Evolutionary conservation across 2,329 filamentous ascomycete genomes (phyloP).

Genomic region (Paracoccidioides brasiliensis): DNA sequence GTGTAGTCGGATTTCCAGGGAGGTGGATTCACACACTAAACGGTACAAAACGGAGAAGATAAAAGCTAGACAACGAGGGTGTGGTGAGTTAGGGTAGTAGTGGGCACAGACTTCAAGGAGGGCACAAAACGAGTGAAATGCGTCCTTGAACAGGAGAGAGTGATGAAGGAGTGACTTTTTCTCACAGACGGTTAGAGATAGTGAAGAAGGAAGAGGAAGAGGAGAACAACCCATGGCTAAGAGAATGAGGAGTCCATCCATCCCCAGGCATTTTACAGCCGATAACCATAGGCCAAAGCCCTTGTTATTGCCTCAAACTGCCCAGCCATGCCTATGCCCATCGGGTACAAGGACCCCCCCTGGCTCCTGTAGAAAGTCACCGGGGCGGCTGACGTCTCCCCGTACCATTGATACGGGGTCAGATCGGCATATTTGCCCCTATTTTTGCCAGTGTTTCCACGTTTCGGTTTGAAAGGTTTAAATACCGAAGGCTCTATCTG

Average conservation of each 20-base stretch:
- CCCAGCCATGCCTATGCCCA: too few relatives aligned
- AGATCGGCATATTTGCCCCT: not conserved
- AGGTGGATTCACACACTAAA: not conserved
- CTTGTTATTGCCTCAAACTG: too few relatives aligned
- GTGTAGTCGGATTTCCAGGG: too few relatives aligned
- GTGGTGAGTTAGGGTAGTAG: constrained; percentile 5
- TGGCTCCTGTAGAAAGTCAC: not conserved
- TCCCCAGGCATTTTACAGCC: too few relatives aligned
- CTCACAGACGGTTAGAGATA: not conserved
- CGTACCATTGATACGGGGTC: not conserved
- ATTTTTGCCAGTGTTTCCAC: not conserved
- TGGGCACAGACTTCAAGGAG: constrained; percentile 4
- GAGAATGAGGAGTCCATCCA: too few relatives aligned
- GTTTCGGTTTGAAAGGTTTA: not conserved
- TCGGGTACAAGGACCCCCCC: too few relatives aligned
- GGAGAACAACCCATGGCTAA: not conserved
- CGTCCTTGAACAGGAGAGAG: constrained; percentile 2
- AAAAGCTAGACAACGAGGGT: constrained; percentile 5
- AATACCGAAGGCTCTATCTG: too few relatives aligned
- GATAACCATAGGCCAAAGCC: too few relatives aligned
- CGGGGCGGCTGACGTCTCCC: not conserved
- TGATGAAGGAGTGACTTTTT: not conserved
- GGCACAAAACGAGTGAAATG: constrained; percentile 8
- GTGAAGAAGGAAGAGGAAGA: not conserved
- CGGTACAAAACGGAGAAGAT: constrained; percentile 5